Evolutionary conservation across 2,329 filamentous ascomycete species (phyloP), one percentile per base, ranked within the genome.

Genomic region (Hymenoscyphus scutula): DNA sequence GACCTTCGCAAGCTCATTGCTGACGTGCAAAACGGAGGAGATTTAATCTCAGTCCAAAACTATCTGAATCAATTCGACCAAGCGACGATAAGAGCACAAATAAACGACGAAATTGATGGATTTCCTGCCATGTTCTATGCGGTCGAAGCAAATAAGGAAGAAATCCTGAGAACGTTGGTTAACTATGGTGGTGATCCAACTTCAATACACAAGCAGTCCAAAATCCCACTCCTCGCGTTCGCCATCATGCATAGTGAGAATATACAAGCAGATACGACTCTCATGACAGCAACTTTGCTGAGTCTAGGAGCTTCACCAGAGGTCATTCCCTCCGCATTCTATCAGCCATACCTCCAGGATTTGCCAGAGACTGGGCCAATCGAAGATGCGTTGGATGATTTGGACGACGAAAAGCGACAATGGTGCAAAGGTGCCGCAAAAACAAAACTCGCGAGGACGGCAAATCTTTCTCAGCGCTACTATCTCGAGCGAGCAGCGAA

Each of bases 381-480:
- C 30, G 57, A 67, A n/a, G 51, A 60, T 41, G 54, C 57, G 15
- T 25, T 60, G 7, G 15, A 32, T 7, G 60, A 68, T 34, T 15
- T 67, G 45, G 25, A 59, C 11, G 58, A 69, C 15, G 45, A 62
- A 51, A 64, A 62, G 25, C 66, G 62, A 34, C 34, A 56, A 32
- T 74, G 72, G 74, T 74, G 72, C 51, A 66, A 64, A 10, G 41
- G 19, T 5, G 60, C 65, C 10, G 62, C 69, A 11, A 63, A 69
- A 13, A 32, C 53, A 11, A 71, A 63, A 38, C 67, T 76, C 2
- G 69, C 70, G 0, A 61, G 62, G 48, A 72, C 71, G 1, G 53
- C 71, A 13, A 75, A 72, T 61, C 63, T 77, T 1, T 68, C 72
- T 1, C 74, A 76, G 41, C 67, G 74, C 2, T 77, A 77, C 58